Base-by-base conservation (phyloP, 2,329 filamentous ascomycete species). In the Colletotrichum agaves region DNA sequence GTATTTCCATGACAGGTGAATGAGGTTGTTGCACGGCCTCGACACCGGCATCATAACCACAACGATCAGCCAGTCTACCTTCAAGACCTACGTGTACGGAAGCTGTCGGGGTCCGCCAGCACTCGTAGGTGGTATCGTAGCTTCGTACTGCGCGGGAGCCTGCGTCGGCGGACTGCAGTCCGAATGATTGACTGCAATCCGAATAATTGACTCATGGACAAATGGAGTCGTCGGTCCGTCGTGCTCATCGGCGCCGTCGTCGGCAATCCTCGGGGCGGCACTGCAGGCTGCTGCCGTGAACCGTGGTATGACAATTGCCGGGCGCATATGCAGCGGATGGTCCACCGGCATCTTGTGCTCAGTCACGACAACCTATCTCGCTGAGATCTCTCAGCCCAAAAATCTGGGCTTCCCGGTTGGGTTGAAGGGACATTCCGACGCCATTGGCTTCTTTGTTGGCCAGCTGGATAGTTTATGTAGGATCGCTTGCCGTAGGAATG, bases 31-130 rank as follows among this genome's bases (percentile, higher is more conserved):
- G 2, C 39, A 39, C 33, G 50, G 50, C 31, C 50, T 55, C 8
- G 50, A 55, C 17, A 55, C 50, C 5, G 33, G 50, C 12, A 55
- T 55, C 17, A 55, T 55, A 39, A 33, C 50, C 2, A 55, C 50
- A 11, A 55, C 50, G 15, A 55, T 55, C 17, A 12, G 50, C 2
- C 50, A 55, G 27, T 55, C 50, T 11, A 39, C 33, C 19, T 55
- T 55, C 50, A 55, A 55, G 37, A n/a, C n/a, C 8, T 55, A 55
- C 50, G 39, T 55, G 50, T 55, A 55, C 3, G 50, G 50, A 1
- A 17, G 50, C 2, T 39, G 17, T 0, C 50, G 23, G 13, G 33
- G 50, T 6, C n/a, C 33, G 12, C 33, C 50, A 10, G 50, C 50
- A 7, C 50, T 55, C 3, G 50, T 55, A 0, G 50, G 50, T 1